Conservation (phyloP, 169 alveolate genomes). For the Plasmodium adleri region DNA sequence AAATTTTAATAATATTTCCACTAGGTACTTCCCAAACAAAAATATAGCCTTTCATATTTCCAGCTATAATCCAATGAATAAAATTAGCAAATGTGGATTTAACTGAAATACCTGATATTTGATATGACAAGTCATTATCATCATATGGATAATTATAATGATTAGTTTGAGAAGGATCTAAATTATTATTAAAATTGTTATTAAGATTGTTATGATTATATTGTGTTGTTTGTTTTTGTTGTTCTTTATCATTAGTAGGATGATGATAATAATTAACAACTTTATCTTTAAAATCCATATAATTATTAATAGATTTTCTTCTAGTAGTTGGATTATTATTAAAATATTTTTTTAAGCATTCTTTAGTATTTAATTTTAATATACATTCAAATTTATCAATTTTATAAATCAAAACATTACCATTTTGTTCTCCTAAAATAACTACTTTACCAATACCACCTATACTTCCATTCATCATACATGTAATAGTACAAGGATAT, state of each 20-base stretch:
- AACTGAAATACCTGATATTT: slow-evolving; percentile 65
- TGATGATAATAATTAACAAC: slow-evolving; percentile 4
- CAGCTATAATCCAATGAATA: slow-evolving; percentile 76
- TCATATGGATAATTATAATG: not conserved
- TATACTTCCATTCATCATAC: slow-evolving; percentile 81
- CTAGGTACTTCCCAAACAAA: slow-evolving; percentile 79
- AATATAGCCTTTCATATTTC: slow-evolving; percentile 72
- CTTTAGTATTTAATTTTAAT: slow-evolving; percentile 80
- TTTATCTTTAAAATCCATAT: slow-evolving; percentile 4
- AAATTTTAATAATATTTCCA: slow-evolving; percentile 58
- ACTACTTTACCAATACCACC: slow-evolving; percentile 84
- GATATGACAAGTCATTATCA: slow-evolving; percentile 62
- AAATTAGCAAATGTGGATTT: slow-evolving; percentile 77
- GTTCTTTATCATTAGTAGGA: not conserved
- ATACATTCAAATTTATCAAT: slow-evolving; percentile 81
- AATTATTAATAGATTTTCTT: slow-evolving; percentile 9
- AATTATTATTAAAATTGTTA: not conserved
- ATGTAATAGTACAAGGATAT: slow-evolving; percentile 84
- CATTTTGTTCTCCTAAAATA: slow-evolving; percentile 84
- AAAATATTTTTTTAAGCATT: slow-evolving; percentile 35
- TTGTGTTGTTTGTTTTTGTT: not conserved
- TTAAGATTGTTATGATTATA: not conserved
- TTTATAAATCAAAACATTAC: slow-evolving; percentile 79
- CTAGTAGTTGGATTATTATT: not conserved
- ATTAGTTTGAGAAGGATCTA: not conserved